Evolutionary conservation across 2,329 filamentous ascomycete genomes (phyloP).

Genomic region (Cladophialophora bantiana): DNA sequence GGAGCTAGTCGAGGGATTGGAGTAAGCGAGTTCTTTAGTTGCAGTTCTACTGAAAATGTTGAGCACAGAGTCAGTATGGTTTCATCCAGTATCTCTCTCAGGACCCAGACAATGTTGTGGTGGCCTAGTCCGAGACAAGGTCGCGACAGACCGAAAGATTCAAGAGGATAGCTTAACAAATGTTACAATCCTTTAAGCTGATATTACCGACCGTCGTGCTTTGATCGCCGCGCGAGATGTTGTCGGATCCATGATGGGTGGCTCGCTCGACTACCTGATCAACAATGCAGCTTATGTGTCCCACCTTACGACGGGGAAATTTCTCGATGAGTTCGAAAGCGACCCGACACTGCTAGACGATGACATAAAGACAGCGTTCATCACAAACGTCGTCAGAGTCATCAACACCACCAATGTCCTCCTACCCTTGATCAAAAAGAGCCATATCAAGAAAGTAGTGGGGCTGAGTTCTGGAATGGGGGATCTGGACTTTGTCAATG

Average conservation of each 20-base stretch:
- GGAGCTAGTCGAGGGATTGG: slow-evolving; percentile 31
- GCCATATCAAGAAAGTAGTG: slow-evolving; percentile 61
- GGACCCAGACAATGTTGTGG: slow-evolving; percentile 52
- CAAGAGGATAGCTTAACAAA: slow-evolving; percentile 50
- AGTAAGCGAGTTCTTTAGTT: slow-evolving; percentile 18
- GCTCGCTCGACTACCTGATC: slow-evolving; percentile 59
- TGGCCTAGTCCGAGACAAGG: slow-evolving; percentile 58
- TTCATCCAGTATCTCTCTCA: slow-evolving; percentile 55
- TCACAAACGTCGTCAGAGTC: slow-evolving; percentile 60
- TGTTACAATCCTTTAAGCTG: slow-evolving; percentile 56
- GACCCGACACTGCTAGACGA: slow-evolving; percentile 47
- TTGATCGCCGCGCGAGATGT: slow-evolving; percentile 46
- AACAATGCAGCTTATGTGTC: slow-evolving; percentile 56
- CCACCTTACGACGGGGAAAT: neutral
- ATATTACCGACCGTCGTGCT: slow-evolving; percentile 51
- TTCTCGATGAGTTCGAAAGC: slow-evolving; percentile 40
- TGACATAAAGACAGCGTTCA: slow-evolving; percentile 46
- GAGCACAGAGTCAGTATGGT: slow-evolving; percentile 43
- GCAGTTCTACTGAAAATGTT: neutral
- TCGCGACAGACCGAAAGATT: slow-evolving; percentile 53
- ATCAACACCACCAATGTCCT: slow-evolving; percentile 62
- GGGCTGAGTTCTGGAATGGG: slow-evolving; percentile 57
- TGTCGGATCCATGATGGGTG: slow-evolving; percentile 41
- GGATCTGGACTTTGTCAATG: slow-evolving; percentile 54
- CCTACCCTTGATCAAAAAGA: slow-evolving; percentile 60